A percentile compares a stretch with the other conserved stretches of the same genome.
These are phyloP conservation scores for Eucalyptus tenuipes DNA, from an alignment of 345 rosid genomes.

Conservation along the genomic window DNA sequence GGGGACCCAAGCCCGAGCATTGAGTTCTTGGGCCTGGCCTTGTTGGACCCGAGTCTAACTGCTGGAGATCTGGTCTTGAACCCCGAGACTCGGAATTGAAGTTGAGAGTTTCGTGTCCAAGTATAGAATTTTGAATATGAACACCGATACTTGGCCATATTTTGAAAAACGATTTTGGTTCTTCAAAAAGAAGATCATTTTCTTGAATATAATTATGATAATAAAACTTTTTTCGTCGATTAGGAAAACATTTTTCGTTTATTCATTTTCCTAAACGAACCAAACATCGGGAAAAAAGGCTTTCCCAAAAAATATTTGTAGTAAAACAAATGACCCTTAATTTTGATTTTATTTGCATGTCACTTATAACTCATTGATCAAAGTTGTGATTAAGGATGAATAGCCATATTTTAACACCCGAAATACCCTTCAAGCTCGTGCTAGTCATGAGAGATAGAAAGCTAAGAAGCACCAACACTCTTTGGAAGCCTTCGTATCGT, in stretches of 20 bases:
- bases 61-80: background rate
- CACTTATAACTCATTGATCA: background rate
- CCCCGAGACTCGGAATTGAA: rapidly evolving
- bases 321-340: background rate
- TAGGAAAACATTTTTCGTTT: no score
- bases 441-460: no score
- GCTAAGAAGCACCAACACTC: no score
- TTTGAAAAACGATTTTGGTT: no score
- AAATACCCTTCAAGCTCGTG: no score
- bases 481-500: no score
- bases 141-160: background rate
- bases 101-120: background rate
- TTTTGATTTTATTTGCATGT: background rate
- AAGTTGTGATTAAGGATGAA: background rate
- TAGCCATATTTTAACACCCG: no score
- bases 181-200: no score
- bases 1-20: rapidly evolving
- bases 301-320: background rate
- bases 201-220: background rate
- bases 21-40: background rate
- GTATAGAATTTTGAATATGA: background rate
- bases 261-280: no score
- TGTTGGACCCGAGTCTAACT: background rate
- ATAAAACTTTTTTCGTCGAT: rapidly evolving
- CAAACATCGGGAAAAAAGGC: no score